A percentile compares a stretch with the other conserved stretches of the same genome.
phyloP scores from a whole-genome alignment of 2,329 filamentous ascomycete genomes.

The Venturiaceae sp. region DNA sequence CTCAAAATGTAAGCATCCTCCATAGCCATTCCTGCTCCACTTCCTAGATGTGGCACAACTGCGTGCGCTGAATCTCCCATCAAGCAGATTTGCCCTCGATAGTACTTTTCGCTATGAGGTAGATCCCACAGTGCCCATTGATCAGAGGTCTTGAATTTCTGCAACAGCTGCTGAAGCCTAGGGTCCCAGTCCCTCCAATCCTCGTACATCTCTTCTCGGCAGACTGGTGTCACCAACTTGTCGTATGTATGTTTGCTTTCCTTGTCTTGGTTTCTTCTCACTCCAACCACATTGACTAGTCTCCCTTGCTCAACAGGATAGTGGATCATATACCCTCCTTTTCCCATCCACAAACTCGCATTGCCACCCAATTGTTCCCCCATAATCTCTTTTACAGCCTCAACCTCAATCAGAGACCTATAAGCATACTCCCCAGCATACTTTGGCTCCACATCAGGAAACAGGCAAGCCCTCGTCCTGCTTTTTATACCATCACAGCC shows the following conservation, averaged over 20 bases:
- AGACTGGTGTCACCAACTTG: not conserved
- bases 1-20: slow-evolving; percentile 21
- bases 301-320: slow-evolving; percentile 5
- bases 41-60: slow-evolving; percentile 25
- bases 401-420: not conserved
- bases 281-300: slow-evolving; percentile 3
- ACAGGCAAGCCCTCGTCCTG: not conserved
- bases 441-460: not conserved
- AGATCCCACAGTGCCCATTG: slow-evolving; percentile 26
- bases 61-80: slow-evolving; percentile 31
- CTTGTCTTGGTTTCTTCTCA: not conserved
- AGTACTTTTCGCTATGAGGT: slow-evolving; percentile 20
- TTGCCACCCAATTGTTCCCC: not conserved
- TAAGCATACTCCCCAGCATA: slow-evolving; percentile 4
- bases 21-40: slow-evolving; percentile 28
- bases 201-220: not conserved
- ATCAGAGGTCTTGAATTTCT: not conserved
- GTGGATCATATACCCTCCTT: not conserved
- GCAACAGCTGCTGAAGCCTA: not conserved
- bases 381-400: not conserved
- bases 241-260: not conserved
- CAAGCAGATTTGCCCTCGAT: slow-evolving; percentile 17
- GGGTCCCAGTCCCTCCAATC: slow-evolving; percentile 3
- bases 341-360: not conserved
- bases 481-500: slow-evolving; percentile 39